Base-by-base conservation (phyloP, 176 grass and related monocot species). In the Rhipidocladum racemiflorum region DNA sequence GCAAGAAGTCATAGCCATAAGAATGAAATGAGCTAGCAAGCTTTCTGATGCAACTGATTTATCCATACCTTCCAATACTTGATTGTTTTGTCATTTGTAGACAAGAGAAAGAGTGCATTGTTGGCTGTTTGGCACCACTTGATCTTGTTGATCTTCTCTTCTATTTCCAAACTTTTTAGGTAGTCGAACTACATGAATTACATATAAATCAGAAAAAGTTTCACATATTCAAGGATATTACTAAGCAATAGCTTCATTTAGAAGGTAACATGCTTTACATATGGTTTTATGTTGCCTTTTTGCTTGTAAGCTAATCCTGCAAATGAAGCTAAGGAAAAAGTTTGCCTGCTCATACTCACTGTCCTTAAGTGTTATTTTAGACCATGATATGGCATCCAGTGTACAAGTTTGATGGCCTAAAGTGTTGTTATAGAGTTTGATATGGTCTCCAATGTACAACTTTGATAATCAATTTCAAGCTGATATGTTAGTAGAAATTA, bases 141-240 rank as follows among this genome's bases (percentile, higher is more conserved):
- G 59, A 95, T 95, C 88, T 90, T 95, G 88, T 95, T 95, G 65
- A 95, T 95, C 74, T 95, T 95, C 80, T 95, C 93, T 77, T 96
- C 93, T 88, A 96, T 96, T 91, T 96, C 93, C 90, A 96, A 90
- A 91, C 93, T 96, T 90, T 96, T 96, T 61, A 96, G 93, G 78
- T 96, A 96, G 71, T 96, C 93, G 20, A 96, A 96, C 93, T 96
- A 86, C 91, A 91, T 78, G 44, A 29, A 67, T 78, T 20, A 77
- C 69, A 81, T 81, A 38, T 78, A 84, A 62, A 83, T 73, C 13
- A 83, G 40, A 16, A 84, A 86, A 59, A 56, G 8, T 53, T 44
- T 77, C 25, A 29, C 46, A 78, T 66, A 44, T 35, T 74, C 50
- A 63, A 48, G 45, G 21, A 85, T 43, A 73, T 3, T 20, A 77